Conservation (phyloP, 2,329 filamentous ascomycete species). For the Torrubiellomyces zombiae region DNA sequence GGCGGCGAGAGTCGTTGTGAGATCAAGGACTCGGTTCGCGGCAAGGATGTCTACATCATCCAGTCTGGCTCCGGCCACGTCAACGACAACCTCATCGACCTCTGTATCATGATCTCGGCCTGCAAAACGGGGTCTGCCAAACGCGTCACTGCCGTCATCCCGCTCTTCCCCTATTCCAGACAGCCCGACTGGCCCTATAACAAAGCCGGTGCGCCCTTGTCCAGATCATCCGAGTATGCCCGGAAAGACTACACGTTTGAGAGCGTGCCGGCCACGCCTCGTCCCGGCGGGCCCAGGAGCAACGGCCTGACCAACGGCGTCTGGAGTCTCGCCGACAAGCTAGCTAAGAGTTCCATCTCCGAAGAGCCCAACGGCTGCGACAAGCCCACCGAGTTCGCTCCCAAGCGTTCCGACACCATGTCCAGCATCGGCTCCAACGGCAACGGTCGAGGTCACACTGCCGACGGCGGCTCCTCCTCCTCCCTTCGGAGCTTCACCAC, state of each 20-base stretch:
- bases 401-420: slow-evolving; percentile 18
- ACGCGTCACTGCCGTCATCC: slow-evolving; percentile 83
- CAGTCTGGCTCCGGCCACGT: slow-evolving; percentile 84
- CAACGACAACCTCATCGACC: slow-evolving; percentile 92
- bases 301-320: slow-evolving; percentile 47
- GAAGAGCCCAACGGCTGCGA: slow-evolving; percentile 19
- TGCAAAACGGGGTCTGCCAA: slow-evolving; percentile 90
- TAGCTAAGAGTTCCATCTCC: slow-evolving; percentile 49
- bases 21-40: slow-evolving; percentile 89
- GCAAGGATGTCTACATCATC: slow-evolving; percentile 98
- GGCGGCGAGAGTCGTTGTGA: slow-evolving; percentile 91
- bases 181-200: slow-evolving; percentile 96
- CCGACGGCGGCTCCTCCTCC: slow-evolving; percentile 20
- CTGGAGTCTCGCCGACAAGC: slow-evolving; percentile 52
- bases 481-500: slow-evolving; percentile 38
- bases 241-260: slow-evolving; percentile 71
- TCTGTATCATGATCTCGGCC: slow-evolving; percentile 95
- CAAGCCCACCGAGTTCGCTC: slow-evolving; percentile 16
- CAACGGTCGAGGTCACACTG: slow-evolving; percentile 19
- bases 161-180: slow-evolving; percentile 89
- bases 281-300: slow-evolving; percentile 52
- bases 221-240: slow-evolving; percentile 41
- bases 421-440: slow-evolving; percentile 17
- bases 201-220: slow-evolving; percentile 78
- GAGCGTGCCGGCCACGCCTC: slow-evolving; percentile 75